Conservation (phyloP, 352 stramenopile genomes). For the Phytophthora cactorum region DNA sequence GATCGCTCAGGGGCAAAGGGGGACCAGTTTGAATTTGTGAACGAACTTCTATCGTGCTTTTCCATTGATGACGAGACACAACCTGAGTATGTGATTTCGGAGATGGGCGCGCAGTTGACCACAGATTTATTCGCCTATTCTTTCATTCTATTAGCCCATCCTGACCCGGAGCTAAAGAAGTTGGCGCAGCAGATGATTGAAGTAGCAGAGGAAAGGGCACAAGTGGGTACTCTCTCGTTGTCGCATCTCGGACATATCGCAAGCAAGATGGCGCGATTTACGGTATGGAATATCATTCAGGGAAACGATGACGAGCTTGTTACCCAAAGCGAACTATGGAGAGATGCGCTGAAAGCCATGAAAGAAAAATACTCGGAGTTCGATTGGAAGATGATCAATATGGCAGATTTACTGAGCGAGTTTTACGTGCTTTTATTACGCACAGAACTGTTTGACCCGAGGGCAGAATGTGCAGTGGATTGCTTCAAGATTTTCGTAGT, state of each 20-base stretch:
- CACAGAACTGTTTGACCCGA: conserved; percentile 43
- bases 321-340: conserved; percentile 45
- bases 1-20: conserved; percentile 7
- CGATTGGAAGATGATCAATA: conserved; percentile 66
- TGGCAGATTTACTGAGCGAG: conserved; percentile 61
- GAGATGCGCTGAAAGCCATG: conserved; percentile 58
- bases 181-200: conserved; percentile 52
- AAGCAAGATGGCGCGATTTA: conserved; percentile 74
- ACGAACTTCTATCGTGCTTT: conserved; percentile 40
- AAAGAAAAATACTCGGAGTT: conserved; percentile 75
- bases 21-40: conserved; percentile 43
- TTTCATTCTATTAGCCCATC: conserved; percentile 50
- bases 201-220: conserved; percentile 54
- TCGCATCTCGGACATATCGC: conserved; percentile 68
- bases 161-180: conserved; percentile 40
- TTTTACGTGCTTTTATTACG: conserved; percentile 69
- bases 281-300: conserved; percentile 57
- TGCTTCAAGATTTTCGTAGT: conserved; percentile 72
- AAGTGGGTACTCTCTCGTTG: conserved; percentile 46
- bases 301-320: conserved; percentile 28
- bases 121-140: conserved; percentile 78
- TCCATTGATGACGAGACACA: not conserved
- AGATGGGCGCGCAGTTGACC: conserved; percentile 62
- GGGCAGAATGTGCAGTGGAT: conserved; percentile 60
- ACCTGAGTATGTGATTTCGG: conserved; percentile 12